A percentile compares a stretch with the other conserved stretches of the same genome.
Evolutionary conservation across 352 stramenopile genomes (phyloP).

Genomic region (Blastocystis sp.): DNA sequence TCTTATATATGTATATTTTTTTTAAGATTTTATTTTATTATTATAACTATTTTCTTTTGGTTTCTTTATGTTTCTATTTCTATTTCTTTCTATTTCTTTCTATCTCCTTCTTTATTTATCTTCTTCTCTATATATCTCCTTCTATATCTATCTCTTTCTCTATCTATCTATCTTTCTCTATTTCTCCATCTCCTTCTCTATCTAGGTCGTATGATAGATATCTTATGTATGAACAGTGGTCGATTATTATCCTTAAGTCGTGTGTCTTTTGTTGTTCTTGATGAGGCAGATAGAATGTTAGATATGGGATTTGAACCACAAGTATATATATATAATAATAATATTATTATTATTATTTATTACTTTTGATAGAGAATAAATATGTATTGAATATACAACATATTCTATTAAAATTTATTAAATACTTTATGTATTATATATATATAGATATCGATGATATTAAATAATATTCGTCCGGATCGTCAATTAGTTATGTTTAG

Average conservation of each 20-base stretch:
- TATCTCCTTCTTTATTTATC: too few species aligned
- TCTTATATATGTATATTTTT: too few species aligned
- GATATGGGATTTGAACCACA: conserved; percentile 99
- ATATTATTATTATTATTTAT: conserved; percentile 48
- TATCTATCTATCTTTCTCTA: too few species aligned
- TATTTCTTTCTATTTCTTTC: too few species aligned
- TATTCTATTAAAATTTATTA: not conserved
- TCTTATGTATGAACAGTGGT: conserved; percentile 87
- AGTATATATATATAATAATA: too few species aligned
- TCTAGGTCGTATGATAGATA: conserved; percentile 83
- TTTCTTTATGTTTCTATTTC: too few species aligned
- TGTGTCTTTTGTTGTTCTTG: conserved; percentile 90
- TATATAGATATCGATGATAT: conserved; percentile 56
- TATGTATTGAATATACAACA: conserved; percentile 52
- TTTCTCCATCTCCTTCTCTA: too few species aligned
- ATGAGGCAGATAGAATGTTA: conserved; percentile 98
- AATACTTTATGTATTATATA: too few species aligned
- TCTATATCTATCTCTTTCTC: too few species aligned
- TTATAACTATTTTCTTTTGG: too few species aligned
- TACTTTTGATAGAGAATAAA: conserved; percentile 52
- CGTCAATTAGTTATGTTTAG: conserved; percentile 83
- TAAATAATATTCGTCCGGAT: conserved; percentile 68
- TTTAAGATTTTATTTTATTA: too few species aligned
- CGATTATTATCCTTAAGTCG: conserved; percentile 77
- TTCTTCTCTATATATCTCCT: too few species aligned